Evolutionary conservation across 805 yeast genomes (phyloP), one percentile per base, ranked within the genome.

Genomic region (Ogataea ramenticola): DNA sequence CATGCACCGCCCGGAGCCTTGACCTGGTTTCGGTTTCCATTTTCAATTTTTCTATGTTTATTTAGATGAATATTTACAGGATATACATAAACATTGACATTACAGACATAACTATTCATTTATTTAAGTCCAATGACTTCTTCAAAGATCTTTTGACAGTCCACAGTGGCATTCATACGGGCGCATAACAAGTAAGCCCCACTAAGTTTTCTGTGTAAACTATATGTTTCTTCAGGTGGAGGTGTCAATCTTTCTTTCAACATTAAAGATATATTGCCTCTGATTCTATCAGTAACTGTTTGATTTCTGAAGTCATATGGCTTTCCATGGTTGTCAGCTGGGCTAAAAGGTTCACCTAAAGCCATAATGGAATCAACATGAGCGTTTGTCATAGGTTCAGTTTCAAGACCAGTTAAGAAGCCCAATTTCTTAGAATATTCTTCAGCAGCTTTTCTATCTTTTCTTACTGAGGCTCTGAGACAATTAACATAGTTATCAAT

Each of bases 171-270:
- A 35, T 77, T 70, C 64, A 93, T 71, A 53, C 86, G 76, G 3
- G 98, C 86, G 67, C 98, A 91, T 43, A 93, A 70, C 48, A 93
- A 70, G 58, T 86, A 93, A 1, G 93, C 95, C 11, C 99, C 99
- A 58, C 96, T 86, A 57, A 93, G 79, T 59, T 93, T 93, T 56
- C 99, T 74, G 65, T 93, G 99, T 54, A 93, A 70, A n/a, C 96
- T 85, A 61, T 93, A 93, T 0, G 99, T 93, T 64, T 93, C 99
- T 57, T 93, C 98, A 2, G 99, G 99, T 14, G 99, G 99, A 3
- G 99, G 97, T 3, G 96, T 79, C 48, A 93, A 70, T 53, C 99
- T 77, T 63, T 93, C 96, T 48, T 82, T 77, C 48, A 93, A 72
- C 99, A 93, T 93, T 43, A 90, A 67, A 2, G 88, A 81, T 51